Base-by-base conservation (phyloP, 768 basidiomycete species). In the Phlegmacium glaucopus region DNA sequence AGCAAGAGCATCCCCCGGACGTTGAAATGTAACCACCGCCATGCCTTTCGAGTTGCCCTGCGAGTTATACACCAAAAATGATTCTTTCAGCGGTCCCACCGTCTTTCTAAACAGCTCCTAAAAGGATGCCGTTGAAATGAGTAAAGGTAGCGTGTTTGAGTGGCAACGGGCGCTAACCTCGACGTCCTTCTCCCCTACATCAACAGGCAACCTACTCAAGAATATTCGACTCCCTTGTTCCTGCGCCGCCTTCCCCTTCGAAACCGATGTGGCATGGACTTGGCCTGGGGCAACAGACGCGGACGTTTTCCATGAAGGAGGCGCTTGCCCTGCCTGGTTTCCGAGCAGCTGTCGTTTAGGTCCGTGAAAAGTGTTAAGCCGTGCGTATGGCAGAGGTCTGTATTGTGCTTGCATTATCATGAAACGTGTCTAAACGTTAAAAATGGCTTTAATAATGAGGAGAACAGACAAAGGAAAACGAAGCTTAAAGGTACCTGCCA, bases 21-120 rank as follows among this genome's bases (percentile, higher is more conserved):
- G 76, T 54, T 81, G 75, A 57, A 90, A 90, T 0, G 70, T 57
- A 3, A 90, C 83, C 11, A 90, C 63, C 2, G 88, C 87, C 87
- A 90, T 89, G 15, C 88, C 88, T 58, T 87, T 89, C 38, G 87
- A 85, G 45, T 72, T 75, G 0, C 81, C 87, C 56, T 87, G 82
- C 3, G 78, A 80, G 62, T 90, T 90, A 69, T 86, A 85, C 13
- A 89, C 75, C 56, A 90, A 57, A 51, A 90, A 85, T 22, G 70
- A 73, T 34, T 89, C 86, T 59, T 75, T 82, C 49, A 89, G 61
- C 0, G 87, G 85, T 4, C 88, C 88, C 17, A 90, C 74, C 0
- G 88, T 90, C 63, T 83, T 88, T 52, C 69, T 75, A 63, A 90
- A 89, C 43, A 90, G 69, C 34, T 86, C 82, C 88, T 90, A 56